Base-by-base conservation (phyloP, 2,329 filamentous ascomycete species). In the Trichoderma arundinaceum region DNA sequence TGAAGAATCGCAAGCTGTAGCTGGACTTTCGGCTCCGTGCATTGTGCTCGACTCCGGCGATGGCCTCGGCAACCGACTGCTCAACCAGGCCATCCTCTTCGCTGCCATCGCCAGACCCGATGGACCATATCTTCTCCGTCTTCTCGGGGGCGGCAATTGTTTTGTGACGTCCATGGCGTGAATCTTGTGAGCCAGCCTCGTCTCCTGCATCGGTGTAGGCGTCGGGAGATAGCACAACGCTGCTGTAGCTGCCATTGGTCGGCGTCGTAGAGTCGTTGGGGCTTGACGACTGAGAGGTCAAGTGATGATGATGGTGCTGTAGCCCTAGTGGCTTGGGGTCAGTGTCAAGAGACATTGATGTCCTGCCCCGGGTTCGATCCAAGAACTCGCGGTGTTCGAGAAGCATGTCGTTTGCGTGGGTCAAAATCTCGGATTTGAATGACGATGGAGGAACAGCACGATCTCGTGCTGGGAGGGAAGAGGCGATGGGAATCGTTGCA, bases 21-120 rank as follows among this genome's bases (percentile, higher is more conserved):
- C 87, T 90, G 44, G 88, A 84, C 75, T 90, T 90, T 69, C 88
- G 84, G 71, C 87, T 91, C 61, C 88, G 84, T 52, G 84, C 84
- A 72, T 85, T 88, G 71, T 81, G 86, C 71, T 89, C 87, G n/a
- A 84, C 78, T 2, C 86, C 86, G 17, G 85, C 82, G 72, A 89
- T 80, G 33, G 84, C 85, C 68, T 88, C 86, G 6, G 85, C 81
- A 58, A 89, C 85, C n/a, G 86, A 88, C 73, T 88, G 86, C 70
- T 89, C 87, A 7, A 89, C 87, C 69, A 86, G 80, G 0, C 86
- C 86, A 68, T 85, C 82, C 51, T 80, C 79, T 62, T 83, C 81
- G 32, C 79, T 75, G 49, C 81, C 75, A 60, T 84, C 81, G 8
- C 78, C 81, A 22, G 83, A 80, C 4, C 84, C 85, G 73, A 89